Conservation (phyloP, 1,284 basidiomycete genomes). For the Ustanciosporium gigantosporum region DNA sequence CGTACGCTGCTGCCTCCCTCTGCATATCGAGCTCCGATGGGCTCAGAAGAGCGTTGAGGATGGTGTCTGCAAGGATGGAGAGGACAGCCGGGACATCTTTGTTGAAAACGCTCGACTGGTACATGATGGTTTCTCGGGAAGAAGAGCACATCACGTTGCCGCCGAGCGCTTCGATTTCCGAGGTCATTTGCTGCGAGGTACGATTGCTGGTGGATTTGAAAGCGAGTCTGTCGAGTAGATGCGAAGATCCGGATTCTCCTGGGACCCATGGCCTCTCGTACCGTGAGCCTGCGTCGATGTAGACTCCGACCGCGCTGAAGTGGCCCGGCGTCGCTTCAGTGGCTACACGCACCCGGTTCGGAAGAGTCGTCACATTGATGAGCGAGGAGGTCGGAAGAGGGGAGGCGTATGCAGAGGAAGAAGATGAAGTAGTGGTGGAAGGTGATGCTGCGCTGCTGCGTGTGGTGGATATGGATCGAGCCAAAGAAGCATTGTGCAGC, state of each 20-base stretch:
- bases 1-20: constrained; percentile 86
- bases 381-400: constrained; percentile 33
- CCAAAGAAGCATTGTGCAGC: constrained; percentile 9
- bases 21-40: constrained; percentile 81
- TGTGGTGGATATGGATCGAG: constrained; percentile 22
- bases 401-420: constrained; percentile 20
- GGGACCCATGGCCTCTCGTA: constrained; percentile 75
- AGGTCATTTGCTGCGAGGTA: constrained; percentile 74
- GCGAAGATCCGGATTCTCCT: constrained; percentile 74
- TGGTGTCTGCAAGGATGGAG: constrained; percentile 87
- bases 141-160: constrained; percentile 91
- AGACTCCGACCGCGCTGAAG: constrained; percentile 90
- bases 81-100: constrained; percentile 79
- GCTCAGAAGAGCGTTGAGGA: constrained; percentile 76
- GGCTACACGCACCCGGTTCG: constrained; percentile 88
- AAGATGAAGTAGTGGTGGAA: constrained; percentile 5
- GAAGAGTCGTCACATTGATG: constrained; percentile 73
- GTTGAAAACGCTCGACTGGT: constrained; percentile 93
- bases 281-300: constrained; percentile 90
- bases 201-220: constrained; percentile 74
- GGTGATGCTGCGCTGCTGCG: background rate
- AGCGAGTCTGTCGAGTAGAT: constrained; percentile 91
- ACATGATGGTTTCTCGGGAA: constrained; percentile 93
- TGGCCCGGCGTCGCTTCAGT: constrained; percentile 90
- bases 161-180: constrained; percentile 80